Conservation (phyloP, 2,329 filamentous ascomycete species). For the Penicillium sp. region DNA sequence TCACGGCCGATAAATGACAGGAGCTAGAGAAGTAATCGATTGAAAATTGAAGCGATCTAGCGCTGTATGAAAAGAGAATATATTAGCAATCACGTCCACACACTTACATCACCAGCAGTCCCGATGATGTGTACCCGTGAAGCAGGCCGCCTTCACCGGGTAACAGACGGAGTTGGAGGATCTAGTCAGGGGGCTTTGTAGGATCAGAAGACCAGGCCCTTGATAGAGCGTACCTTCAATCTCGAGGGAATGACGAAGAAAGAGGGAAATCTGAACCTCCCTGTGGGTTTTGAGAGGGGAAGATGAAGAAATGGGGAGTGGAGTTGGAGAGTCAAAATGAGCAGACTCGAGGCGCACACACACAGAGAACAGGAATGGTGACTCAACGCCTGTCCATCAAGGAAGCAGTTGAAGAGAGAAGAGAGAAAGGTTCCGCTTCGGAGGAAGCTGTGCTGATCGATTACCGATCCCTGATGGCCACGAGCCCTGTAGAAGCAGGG, state of each 20-base stretch:
- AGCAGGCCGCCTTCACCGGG: constrained; percentile 10
- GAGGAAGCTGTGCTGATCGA: constrained; percentile 11
- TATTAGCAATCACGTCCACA: constrained; percentile 14
- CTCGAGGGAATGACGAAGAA: constrained; percentile 28
- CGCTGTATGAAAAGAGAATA: constrained; percentile 13
- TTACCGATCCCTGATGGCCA: constrained; percentile 8
- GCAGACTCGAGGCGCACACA: constrained; percentile 4
- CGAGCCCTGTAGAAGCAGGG: constrained; percentile 5
- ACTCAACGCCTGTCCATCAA: constrained; percentile 19
- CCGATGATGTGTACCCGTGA: constrained; percentile 16
- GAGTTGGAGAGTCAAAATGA: constrained; percentile 14
- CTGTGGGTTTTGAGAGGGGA: constrained; percentile 11
- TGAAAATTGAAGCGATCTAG: constrained; percentile 14
- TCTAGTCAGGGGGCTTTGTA: neutral
- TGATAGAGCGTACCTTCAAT: constrained; percentile 25
- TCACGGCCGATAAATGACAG: constrained; percentile 1
- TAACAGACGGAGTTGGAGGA: constrained; percentile 1
- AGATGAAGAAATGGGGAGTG: constrained; percentile 13
- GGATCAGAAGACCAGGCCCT: neutral
- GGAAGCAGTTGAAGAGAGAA: constrained; percentile 12
- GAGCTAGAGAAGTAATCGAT: neutral
- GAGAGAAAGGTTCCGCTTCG: constrained; percentile 9
- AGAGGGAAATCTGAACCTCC: constrained; percentile 14
- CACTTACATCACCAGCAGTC: constrained; percentile 16
- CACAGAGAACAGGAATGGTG: constrained; percentile 7